A percentile compares a stretch with the other conserved stretches of the same genome.
phyloP scores from a whole-genome alignment of 345 rosid genomes.

The Gossypium bickii region DNA sequence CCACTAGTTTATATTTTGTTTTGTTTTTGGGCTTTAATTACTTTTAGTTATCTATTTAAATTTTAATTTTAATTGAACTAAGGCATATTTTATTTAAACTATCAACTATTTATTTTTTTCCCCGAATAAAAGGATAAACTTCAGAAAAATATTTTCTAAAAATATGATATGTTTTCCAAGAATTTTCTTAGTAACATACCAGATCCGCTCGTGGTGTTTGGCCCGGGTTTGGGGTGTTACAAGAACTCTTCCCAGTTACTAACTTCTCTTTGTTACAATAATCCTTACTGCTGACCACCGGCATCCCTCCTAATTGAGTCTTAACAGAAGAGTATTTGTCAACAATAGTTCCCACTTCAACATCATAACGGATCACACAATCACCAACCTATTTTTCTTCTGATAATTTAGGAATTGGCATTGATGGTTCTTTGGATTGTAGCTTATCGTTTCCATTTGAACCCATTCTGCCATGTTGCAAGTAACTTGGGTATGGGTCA shows the following conservation, averaged over 20 bases:
- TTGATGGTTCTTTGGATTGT: slow-evolving; percentile 10
- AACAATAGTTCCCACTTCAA: slow-evolving; percentile 13
- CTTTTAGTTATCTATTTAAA: too few relatives aligned
- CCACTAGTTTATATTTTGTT: too few relatives aligned
- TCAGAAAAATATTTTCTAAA: too few relatives aligned
- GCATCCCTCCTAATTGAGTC: not conserved
- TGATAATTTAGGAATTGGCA: slow-evolving; percentile 10
- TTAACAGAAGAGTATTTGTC: slow-evolving; percentile 18
- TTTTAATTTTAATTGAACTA: too few relatives aligned
- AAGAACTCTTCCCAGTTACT: not conserved
- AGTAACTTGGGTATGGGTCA: slow-evolving; percentile 18
- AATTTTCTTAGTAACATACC: too few relatives aligned
- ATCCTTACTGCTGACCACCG: slow-evolving; percentile 14
- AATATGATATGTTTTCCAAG: too few relatives aligned
- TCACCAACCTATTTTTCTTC: slow-evolving; percentile 13
- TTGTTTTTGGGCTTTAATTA: too few relatives aligned
- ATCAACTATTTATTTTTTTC: too few relatives aligned
- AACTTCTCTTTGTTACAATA: not conserved
- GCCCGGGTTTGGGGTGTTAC: too few relatives aligned
- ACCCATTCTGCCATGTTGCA: slow-evolving; percentile 18
- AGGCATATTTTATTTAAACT: too few relatives aligned
- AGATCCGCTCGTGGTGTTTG: too few relatives aligned
- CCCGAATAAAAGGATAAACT: too few relatives aligned
- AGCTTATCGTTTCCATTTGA: slow-evolving; percentile 13
- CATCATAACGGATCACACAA: slow-evolving; percentile 17